These are phyloP conservation scores for Isochrysis galbana DNA, from an alignment of 78 protist genomes.

Conservation along the genomic window DNA sequence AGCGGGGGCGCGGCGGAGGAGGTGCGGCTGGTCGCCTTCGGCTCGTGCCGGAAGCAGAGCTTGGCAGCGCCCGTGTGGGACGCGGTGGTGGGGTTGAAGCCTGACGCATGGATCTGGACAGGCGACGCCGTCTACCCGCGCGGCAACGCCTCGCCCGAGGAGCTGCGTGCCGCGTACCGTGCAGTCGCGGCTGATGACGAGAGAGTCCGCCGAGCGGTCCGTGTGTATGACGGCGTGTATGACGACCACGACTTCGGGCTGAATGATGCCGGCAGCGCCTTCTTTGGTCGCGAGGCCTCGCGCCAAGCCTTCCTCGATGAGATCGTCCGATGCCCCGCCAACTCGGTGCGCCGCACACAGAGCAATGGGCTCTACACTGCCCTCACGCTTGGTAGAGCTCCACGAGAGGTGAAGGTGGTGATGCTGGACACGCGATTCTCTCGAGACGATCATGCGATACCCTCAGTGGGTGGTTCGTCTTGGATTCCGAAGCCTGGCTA, in stretches of 20 bases:
- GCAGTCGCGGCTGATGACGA: not conserved
- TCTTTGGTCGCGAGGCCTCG: no score
- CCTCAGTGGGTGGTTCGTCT: not conserved
- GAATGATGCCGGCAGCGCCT: not conserved
- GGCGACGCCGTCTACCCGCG: not conserved
- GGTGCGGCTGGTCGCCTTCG: not conserved
- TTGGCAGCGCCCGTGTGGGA: not conserved
- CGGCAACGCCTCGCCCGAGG: not conserved
- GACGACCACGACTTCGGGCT: conserved; percentile 23
- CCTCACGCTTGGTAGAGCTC: not conserved
- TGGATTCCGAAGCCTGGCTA: not conserved
- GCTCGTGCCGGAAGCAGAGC: conserved; percentile 8
- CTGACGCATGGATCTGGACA: not conserved
- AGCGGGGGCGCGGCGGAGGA: no score
- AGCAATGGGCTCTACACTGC: not conserved
- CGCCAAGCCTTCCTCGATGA: not conserved
- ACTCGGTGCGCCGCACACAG: not conserved
- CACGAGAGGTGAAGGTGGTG: not conserved
- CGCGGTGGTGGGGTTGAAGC: not conserved
- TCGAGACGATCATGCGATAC: not conserved
- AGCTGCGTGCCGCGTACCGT: not conserved
- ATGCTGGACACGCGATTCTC: not conserved
- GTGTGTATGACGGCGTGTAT: not conserved
- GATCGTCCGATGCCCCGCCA: no score
- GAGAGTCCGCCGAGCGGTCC: not conserved